Evolutionary conservation across 164 flowering plant genomes (phyloP), one percentile per base, ranked within the genome.

Genomic region (Berberis thunbergii): DNA sequence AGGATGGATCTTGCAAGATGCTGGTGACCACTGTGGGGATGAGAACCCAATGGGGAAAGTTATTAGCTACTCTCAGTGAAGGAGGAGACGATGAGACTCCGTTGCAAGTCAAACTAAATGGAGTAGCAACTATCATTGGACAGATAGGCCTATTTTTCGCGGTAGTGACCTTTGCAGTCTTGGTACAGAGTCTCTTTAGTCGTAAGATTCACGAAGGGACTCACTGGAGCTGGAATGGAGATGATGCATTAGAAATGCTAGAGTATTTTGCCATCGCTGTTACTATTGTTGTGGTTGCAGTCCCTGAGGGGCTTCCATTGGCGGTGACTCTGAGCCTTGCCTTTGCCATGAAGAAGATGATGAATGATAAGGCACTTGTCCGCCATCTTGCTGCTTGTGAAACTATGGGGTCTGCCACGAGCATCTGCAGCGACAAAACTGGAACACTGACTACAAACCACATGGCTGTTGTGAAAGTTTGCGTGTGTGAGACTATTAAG

Each of bases 51-150:
- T 46, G 49, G 49, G 49, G 49, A 4, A 46, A 46, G 49, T 73
- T 93, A 75, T 82, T 93, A 89, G 98, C 97, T 54, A 90, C 98
- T 49, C 86, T 93, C 49, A 86, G 87, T 75, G 98, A 93, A 77
- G 98, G 96, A 96, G 98, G 59, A 26, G 26, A 26, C 26, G 26
- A 26, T 26, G 26, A 26, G 26, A 26, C 26, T 26, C 26, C 26
- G 26, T 92, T 91, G 72, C 98, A 91, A 74, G 98, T 91, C 13
- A 91, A 91, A 65, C 80, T 86, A 46, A 91, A 91, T 77, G 98
- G 97, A 43, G 98, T 88, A 40, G 97, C 98, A 40, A 87, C 98
- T 39, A 75, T 92, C 46, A 92, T 89, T 41, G 98, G 98, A 2
- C 89, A 92, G 75, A 85, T 92, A 48, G 98, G 98, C 38, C 77